Percentiles rank a stretch among this genome's conserved stretches.
phyloP scores from a whole-genome alignment of 2,329 filamentous ascomycete species.

The Didymella lethalis region DNA sequence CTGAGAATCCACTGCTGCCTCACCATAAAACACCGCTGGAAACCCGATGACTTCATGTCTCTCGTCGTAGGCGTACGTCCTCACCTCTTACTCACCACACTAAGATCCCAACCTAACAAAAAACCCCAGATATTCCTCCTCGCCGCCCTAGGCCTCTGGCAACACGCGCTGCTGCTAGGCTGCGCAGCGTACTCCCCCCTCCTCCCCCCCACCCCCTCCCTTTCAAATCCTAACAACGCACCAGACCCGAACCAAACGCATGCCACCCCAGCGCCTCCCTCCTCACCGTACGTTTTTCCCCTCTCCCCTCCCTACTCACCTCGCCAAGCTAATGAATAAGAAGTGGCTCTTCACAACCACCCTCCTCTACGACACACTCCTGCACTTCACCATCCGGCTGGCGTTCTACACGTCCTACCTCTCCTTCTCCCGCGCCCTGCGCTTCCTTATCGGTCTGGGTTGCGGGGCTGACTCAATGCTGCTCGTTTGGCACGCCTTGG shows the following conservation, averaged over 20 bases:
- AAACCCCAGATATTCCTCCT: background rate
- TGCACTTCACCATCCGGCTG: constrained; percentile 13
- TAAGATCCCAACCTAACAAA: no score
- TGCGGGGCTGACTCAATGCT: constrained; percentile 5
- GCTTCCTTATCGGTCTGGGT: constrained; percentile 10
- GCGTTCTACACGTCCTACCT: constrained; percentile 15
- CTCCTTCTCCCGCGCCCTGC: constrained; percentile 7
- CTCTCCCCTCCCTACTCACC: no score
- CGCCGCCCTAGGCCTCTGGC: constrained; percentile 8
- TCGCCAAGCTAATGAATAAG: background rate
- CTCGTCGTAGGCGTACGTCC: constrained; percentile 6
- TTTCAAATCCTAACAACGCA: no score
- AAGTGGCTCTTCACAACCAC: constrained; percentile 15
- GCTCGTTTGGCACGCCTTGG: constrained; percentile 8
- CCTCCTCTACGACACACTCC: constrained; percentile 6
- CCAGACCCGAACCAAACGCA: constrained; percentile 2
- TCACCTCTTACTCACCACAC: background rate
- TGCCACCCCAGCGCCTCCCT: constrained; percentile 7
- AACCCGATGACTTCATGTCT: constrained; percentile 17
- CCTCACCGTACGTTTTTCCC: background rate
- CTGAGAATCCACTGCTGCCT: constrained; percentile 11
- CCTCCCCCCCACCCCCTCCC: no score
- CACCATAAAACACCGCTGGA: constrained; percentile 9
- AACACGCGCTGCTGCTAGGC: background rate
- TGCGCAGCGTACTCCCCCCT: background rate